Evolutionary conservation across 2,329 filamentous ascomycete genomes (phyloP), one percentile per base, ranked within the genome.

Genomic region (Thielaviopsis musarum): DNA sequence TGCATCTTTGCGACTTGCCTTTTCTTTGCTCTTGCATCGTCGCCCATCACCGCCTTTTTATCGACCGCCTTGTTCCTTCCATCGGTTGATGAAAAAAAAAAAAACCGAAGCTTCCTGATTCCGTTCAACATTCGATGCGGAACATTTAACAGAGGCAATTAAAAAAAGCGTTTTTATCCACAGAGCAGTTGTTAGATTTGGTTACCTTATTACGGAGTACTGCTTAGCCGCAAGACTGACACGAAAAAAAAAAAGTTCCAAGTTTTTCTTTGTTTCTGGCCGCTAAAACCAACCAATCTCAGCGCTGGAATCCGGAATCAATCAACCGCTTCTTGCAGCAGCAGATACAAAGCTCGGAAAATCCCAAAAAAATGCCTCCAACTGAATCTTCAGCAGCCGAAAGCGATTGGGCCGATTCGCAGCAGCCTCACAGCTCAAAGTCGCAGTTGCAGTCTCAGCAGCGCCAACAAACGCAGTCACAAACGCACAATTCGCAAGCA

Each of bases 371-470:
- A 49, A 49, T 49, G 45, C 45, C 45, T 10, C 7, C n/a, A 55
- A 38, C 53, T 28, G n/a, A 57, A 15, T 45, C 45, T 12, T 21
- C 26, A 17, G 28, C 55, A 7, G 45, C 55, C 6, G 55, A 57
- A 26, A 57, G 41, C 45, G 51, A 52, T 5, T 49, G 28, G n/a
- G 24, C 28, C 13, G 21, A 19, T 22, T 22, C 41, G 55, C 45
- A 57, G 55, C 45, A 57, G 45, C 22, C 55, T n/a, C 49, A 28
- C 52, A 61, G 41, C 52, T 52, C 59, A 55, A 38, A 45, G 34
- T 41, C 57, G 48, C 52, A 59, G 22, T 30, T 4, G 15, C 52
- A 56, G 34, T 41, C 54, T 24, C 34, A 22, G 19, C 26, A 55
- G 22, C 53, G 6, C 4, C 54, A 56, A 30, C 55, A 48, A 58